phyloP scores from a whole-genome alignment of 768 basidiomycete species.

The Leucosporidium creatinivorum region DNA sequence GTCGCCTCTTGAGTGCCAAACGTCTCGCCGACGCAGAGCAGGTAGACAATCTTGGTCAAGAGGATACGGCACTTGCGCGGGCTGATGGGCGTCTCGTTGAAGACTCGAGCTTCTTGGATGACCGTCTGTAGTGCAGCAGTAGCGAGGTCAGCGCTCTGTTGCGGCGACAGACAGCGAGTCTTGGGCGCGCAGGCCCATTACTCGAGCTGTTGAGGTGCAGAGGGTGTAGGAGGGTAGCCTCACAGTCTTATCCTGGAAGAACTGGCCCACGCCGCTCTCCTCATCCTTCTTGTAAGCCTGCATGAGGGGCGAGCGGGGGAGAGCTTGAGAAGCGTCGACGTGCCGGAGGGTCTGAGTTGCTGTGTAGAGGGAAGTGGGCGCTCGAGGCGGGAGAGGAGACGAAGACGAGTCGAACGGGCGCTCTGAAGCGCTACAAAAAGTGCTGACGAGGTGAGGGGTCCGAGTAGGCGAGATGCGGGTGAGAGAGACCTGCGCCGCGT shows the following conservation, averaged over 20 bases:
- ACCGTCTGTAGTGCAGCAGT: conserved; percentile 51
- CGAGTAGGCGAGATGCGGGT: too few species aligned
- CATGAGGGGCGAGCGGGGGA: conserved; percentile 34
- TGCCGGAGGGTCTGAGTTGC: background rate
- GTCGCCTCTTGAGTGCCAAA: conserved; percentile 95
- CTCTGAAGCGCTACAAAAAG: too few species aligned
- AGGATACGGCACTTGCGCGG: conserved; percentile 94
- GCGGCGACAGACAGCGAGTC: background rate
- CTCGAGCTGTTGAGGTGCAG: conserved; percentile 4
- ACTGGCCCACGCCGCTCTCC: conserved; percentile 78
- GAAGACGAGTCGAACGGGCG: too few species aligned
- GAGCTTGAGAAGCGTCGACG: background rate
- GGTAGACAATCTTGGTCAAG: conserved; percentile 90
- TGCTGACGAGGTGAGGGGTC: too few species aligned
- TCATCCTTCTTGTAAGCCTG: conserved; percentile 94
- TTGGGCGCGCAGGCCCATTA: background rate
- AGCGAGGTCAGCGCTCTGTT: background rate
- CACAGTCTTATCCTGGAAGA: conserved; percentile 49
- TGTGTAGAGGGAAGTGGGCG: too few species aligned
- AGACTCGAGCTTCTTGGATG: conserved; percentile 94
- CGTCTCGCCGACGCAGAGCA: conserved; percentile 91
- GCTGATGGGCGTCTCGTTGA: conserved; percentile 98
- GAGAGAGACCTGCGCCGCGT: too few species aligned
- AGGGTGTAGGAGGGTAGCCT: conserved; percentile 1
- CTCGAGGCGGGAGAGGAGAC: too few species aligned